These are phyloP conservation scores for Erodium chrysanthum DNA, from an alignment of 441 rosid species.

Conservation along the genomic window DNA sequence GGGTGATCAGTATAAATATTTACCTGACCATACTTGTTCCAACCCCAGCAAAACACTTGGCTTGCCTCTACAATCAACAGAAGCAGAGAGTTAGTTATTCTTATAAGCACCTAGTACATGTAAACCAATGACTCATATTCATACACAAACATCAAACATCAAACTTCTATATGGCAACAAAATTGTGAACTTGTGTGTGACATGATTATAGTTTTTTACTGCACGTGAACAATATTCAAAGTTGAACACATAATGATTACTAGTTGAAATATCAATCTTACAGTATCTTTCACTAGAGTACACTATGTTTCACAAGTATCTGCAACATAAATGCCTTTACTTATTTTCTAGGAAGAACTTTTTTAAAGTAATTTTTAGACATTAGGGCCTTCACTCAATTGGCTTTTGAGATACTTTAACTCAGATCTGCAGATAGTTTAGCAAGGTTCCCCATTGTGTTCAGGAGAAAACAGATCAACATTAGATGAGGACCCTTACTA, in stretches of 20 bases:
- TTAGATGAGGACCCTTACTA: too few relatives aligned
- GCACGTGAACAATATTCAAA: not conserved
- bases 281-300: too few relatives aligned
- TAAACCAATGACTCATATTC: not conserved
- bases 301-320: too few relatives aligned
- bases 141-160: not conserved
- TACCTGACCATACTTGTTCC: constrained; percentile 99
- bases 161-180: not conserved
- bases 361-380: too few relatives aligned
- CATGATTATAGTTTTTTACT: not conserved
- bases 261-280: too few relatives aligned
- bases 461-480: too few relatives aligned
- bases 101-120: not conserved
- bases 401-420: too few relatives aligned
- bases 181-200: not conserved
- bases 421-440: too few relatives aligned
- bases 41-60: constrained; percentile 86
- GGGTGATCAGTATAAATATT: not conserved
- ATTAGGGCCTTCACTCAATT: too few relatives aligned
- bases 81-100: constrained; percentile 7
- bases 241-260: not conserved
- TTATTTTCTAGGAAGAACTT: too few relatives aligned
- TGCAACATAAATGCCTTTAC: too few relatives aligned
- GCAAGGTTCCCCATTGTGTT: too few relatives aligned
- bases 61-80: constrained; percentile 48